phyloP scores from a whole-genome alignment of 2,329 filamentous ascomycete genomes.

The Hypoxylon sp. region DNA sequence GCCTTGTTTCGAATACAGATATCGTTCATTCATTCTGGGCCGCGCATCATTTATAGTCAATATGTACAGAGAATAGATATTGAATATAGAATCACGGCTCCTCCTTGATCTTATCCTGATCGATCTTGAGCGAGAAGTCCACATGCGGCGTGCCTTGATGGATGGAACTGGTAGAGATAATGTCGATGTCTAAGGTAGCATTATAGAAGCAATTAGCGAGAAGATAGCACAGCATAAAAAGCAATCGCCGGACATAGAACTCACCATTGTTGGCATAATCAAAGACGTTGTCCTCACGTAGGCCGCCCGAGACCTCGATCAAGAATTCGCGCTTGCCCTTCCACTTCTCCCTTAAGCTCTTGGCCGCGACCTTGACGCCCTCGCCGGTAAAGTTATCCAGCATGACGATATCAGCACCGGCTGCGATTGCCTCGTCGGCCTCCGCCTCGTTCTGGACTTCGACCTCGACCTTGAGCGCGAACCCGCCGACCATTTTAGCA shows the following conservation, averaged over 20 bases:
- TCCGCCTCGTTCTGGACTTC: constrained; percentile 91
- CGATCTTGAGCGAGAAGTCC: constrained; percentile 95
- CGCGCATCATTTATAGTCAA: constrained; percentile 6
- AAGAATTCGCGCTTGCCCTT: constrained; percentile 80
- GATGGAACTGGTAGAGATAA: constrained; percentile 95
- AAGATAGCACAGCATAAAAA: background rate
- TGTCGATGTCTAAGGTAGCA: constrained; percentile 80
- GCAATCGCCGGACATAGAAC: constrained; percentile 49
- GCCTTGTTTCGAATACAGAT: constrained; percentile 7
- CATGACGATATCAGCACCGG: constrained; percentile 97
- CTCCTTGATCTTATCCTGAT: constrained; percentile 55
- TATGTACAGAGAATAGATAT: constrained; percentile 5
- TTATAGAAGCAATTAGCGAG: constrained; percentile 41
- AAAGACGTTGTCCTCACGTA: constrained; percentile 87
- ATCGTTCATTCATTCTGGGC: constrained; percentile 12
- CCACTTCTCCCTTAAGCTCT: constrained; percentile 84
- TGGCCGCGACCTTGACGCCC: constrained; percentile 81
- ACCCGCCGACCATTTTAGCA: constrained; percentile 87
- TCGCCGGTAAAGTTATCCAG: constrained; percentile 93
- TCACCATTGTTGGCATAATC: constrained; percentile 82
- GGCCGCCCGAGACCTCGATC: constrained; percentile 91
- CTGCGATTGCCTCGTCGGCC: constrained; percentile 90
- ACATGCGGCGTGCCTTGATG: constrained; percentile 95
- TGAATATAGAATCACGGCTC: constrained; percentile 9
- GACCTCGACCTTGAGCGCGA: constrained; percentile 94